Evolutionary conservation across 306 rosid genomes (phyloP).

Genomic region (Vigna hirtella): DNA sequence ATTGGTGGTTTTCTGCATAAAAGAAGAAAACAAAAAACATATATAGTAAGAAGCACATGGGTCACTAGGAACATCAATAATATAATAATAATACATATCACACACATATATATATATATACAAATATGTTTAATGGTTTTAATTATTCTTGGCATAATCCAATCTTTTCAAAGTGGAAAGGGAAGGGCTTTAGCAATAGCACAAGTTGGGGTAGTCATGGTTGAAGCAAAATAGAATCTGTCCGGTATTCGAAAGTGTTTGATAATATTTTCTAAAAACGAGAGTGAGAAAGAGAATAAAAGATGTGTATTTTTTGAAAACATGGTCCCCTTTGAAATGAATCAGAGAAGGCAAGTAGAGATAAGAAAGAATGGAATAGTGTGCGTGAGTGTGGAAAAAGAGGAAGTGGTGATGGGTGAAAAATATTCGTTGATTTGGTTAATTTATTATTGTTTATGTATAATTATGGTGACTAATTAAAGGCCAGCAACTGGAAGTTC

Average conservation of each 20-base stretch:
- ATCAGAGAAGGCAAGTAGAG: neutral
- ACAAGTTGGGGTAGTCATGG: neutral
- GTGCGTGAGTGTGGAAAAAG: neutral
- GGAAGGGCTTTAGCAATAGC: neutral
- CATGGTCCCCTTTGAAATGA: slow-evolving; percentile 8
- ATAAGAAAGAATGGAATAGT: slow-evolving; percentile 30
- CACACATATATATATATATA: neutral
- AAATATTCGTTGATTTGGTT: neutral
- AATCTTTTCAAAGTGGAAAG: neutral
- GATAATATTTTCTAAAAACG: neutral
- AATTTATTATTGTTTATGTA: neutral
- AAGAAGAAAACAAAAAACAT: too few species aligned
- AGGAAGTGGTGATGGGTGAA: neutral
- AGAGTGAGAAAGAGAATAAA: neutral
- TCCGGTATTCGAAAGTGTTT: neutral
- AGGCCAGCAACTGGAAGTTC: slow-evolving; percentile 79
- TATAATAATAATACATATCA: too few species aligned
- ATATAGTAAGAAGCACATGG: neutral
- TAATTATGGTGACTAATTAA: slow-evolving; percentile 22
- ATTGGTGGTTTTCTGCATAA: too few species aligned
- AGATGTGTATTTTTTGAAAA: neutral
- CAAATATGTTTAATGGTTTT: neutral
- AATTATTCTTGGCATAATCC: slow-evolving; percentile 9
- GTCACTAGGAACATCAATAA: neutral
- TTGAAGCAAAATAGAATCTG: neutral